Evolutionary conservation across 176 grass and related monocot genomes (phyloP).

Genomic region (Lolium rigidum): DNA sequence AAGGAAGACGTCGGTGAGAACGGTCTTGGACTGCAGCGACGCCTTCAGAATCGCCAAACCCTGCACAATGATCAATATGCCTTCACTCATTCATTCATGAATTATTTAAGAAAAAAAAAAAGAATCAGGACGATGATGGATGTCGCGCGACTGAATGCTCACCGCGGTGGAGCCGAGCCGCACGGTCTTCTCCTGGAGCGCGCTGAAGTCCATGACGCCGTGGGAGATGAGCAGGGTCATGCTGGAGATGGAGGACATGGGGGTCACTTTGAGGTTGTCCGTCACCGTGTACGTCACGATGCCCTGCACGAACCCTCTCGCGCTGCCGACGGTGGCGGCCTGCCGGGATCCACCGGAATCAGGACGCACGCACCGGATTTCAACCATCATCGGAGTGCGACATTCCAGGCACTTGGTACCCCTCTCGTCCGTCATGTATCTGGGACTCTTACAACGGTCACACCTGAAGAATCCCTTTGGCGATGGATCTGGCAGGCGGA

Average conservation of each 20-base stretch:
- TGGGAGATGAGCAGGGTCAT: not conserved
- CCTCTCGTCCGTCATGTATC: not conserved
- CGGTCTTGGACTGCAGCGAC: no score
- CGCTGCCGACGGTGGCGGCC: not conserved
- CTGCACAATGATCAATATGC: no score
- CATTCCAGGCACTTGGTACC: not conserved
- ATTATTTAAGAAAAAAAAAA: no score
- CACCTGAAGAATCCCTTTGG: not conserved
- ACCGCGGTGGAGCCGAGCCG: no score
- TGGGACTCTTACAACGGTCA: not conserved
- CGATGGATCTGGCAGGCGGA: not conserved
- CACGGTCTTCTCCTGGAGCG: no score
- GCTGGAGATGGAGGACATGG: constrained; percentile 66
- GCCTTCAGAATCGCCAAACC: no score
- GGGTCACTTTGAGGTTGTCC: constrained; percentile 55
- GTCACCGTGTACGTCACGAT: constrained; percentile 58
- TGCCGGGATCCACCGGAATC: not conserved
- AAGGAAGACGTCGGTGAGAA: no score
- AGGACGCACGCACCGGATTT: not conserved
- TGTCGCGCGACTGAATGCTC: no score
- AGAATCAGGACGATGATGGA: no score
- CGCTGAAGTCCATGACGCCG: no score
- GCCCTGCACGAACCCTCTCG: constrained; percentile 53
- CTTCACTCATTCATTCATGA: no score
- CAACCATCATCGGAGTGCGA: not conserved